Percentiles rank a stretch among this genome's conserved stretches.
These are phyloP conservation scores for Rhipidocladum racemiflorum DNA, from an alignment of 176 grass and related monocot genomes.

Conservation along the genomic window DNA sequence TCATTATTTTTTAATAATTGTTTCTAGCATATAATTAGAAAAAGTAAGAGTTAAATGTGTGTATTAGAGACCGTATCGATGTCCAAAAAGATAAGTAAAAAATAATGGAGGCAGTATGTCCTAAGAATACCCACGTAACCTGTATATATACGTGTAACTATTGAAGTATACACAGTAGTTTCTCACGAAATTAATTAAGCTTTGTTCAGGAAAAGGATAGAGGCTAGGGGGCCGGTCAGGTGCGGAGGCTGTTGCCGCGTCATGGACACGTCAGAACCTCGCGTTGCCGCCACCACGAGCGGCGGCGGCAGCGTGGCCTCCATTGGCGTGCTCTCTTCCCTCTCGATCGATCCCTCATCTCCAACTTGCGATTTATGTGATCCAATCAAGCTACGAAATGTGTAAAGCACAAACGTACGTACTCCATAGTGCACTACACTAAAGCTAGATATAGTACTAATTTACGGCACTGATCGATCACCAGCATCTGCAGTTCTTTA, in stretches of 20 bases:
- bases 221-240: neutral
- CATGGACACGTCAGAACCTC: slow-evolving; percentile 16
- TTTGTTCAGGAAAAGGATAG: too few species aligned
- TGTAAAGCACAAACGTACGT: neutral
- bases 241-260: neutral
- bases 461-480: neutral
- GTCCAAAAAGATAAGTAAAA: too few species aligned
- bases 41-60: too few species aligned
- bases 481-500: neutral
- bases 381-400: slow-evolving; percentile 23
- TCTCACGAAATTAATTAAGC: too few species aligned
- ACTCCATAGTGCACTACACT: neutral
- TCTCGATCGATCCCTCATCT: neutral
- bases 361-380: neutral
- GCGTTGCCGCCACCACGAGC: neutral
- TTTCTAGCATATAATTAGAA: too few species aligned
- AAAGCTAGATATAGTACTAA: neutral
- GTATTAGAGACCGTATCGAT: too few species aligned
- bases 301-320: neutral
- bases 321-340: slow-evolving; percentile 10
- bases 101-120: too few species aligned
- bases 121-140: too few species aligned
- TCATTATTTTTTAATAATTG: too few species aligned
- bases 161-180: too few species aligned
- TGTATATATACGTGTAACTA: too few species aligned